phyloP scores from a whole-genome alignment of 1,284 basidiomycete genomes.

The Waitea zeae region DNA sequence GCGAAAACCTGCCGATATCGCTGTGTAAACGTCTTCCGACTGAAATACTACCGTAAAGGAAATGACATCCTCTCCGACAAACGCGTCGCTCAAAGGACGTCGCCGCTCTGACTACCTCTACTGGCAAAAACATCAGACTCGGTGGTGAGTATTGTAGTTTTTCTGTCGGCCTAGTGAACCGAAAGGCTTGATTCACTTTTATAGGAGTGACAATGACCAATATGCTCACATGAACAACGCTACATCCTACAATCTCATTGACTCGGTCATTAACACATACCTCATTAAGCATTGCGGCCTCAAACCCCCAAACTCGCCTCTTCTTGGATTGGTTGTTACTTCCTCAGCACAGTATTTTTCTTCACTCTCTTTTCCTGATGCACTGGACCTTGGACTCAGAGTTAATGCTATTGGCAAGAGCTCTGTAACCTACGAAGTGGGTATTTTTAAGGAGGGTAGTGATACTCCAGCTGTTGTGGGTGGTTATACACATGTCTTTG shows the following conservation, averaged over 20 bases:
- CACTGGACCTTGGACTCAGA: conserved; percentile 46
- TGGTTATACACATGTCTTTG: conserved; percentile 72
- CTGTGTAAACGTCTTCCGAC: too few relatives aligned
- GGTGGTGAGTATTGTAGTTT: conserved; percentile 32
- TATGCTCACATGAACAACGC: conserved; percentile 66
- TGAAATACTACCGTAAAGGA: too few relatives aligned
- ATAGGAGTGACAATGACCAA: conserved; percentile 66
- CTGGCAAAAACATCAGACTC: conserved; percentile 43
- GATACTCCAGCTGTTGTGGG: conserved; percentile 43
- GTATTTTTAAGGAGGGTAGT: conserved; percentile 37
- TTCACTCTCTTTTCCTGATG: conserved; percentile 50
- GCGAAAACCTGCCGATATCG: too few relatives aligned
- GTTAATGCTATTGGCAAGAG: conserved; percentile 48
- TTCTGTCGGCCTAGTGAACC: neutral
- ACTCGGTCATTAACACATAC: conserved; percentile 60
- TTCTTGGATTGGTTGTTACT: conserved; percentile 56
- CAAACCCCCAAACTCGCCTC: conserved; percentile 26
- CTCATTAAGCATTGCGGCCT: conserved; percentile 44
- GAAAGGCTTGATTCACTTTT: neutral
- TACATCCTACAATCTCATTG: conserved; percentile 64
- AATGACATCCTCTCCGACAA: too few relatives aligned
- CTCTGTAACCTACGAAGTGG: conserved; percentile 61
- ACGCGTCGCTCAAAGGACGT: too few relatives aligned
- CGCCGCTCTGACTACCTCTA: conserved; percentile 35
- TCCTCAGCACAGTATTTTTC: conserved; percentile 58